Evolutionary conservation across 202 grass and related monocot genomes (phyloP).

Genomic region (Eragrostis tef): DNA sequence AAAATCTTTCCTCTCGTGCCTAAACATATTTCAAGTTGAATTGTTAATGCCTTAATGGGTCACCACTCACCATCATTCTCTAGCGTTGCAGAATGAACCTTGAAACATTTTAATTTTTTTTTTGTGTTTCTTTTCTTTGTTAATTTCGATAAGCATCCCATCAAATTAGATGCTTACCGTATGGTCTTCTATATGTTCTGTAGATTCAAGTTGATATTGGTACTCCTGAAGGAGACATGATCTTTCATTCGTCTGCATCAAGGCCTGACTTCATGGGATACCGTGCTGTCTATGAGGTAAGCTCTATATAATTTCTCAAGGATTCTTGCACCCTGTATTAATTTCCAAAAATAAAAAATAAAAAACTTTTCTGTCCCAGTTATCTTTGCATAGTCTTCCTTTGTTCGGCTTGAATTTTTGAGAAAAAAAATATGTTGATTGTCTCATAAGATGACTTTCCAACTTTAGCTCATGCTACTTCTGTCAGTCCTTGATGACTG

Average conservation of each 20-base stretch:
- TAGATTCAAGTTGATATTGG: conserved; percentile 97
- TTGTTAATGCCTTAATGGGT: conserved; percentile 11
- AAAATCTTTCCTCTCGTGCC: not conserved
- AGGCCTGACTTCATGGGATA: conserved; percentile 81
- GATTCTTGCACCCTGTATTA: conserved; percentile 38
- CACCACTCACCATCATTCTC: conserved; percentile 12
- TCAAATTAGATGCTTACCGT: conserved; percentile 31
- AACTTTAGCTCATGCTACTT: conserved; percentile 22
- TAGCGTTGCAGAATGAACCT: not conserved
- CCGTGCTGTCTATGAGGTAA: conserved; percentile 78
- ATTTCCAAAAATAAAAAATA: not conserved
- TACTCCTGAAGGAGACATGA: conserved; percentile 61
- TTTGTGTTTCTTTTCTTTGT: not conserved
- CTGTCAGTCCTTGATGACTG: not conserved
- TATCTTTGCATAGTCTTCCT: conserved; percentile 28
- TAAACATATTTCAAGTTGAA: conserved; percentile 3
- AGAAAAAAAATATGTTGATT: conserved; percentile 34
- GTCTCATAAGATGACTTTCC: conserved; percentile 1
- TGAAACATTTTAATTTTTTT: conserved; percentile 37
- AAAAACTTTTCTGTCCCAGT: not conserved
- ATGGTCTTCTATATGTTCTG: not conserved
- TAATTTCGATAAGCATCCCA: conserved; percentile 2
- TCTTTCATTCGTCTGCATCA: conserved; percentile 74
- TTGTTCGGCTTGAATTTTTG: not conserved
- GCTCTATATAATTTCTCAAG: conserved; percentile 38